Conservation (phyloP, 768 basidiomycete species). For the Kwoniella mangroviensis region DNA sequence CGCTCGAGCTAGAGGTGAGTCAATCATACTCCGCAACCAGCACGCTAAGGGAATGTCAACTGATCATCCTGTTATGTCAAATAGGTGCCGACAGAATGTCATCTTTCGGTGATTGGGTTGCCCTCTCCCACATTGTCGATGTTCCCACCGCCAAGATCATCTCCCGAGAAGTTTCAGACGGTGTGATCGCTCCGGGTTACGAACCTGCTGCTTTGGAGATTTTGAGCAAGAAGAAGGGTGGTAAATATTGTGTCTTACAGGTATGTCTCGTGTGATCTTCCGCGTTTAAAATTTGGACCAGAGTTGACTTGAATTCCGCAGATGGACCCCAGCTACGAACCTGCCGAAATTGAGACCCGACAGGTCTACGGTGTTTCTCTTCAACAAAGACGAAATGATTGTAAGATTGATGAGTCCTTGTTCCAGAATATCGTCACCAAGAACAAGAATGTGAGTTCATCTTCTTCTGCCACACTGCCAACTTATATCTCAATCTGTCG, state of each 20-base stretch:
- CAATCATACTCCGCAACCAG: too few relatives aligned
- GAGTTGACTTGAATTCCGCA: conserved; percentile 52
- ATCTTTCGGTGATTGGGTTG: conserved; percentile 98
- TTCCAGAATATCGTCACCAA: conserved; percentile 88
- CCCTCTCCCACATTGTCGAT: conserved; percentile 89
- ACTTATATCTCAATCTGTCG: not conserved
- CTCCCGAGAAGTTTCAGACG: conserved; percentile 98
- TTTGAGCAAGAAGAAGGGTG: conserved; percentile 92
- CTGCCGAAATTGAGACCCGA: conserved; percentile 81
- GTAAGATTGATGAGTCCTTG: conserved; percentile 76
- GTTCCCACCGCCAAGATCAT: conserved; percentile 94
- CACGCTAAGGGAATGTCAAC: not conserved
- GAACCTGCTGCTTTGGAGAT: conserved; percentile 84
- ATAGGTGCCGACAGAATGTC: conserved; percentile 97
- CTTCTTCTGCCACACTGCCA: not conserved
- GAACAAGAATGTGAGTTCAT: conserved; percentile 73
- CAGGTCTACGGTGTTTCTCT: conserved; percentile 92
- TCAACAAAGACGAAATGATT: conserved; percentile 88
- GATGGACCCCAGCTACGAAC: conserved; percentile 86
- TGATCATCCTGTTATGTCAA: not conserved
- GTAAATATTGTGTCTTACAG: conserved; percentile 97
- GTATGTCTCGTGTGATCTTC: conserved; percentile 59
- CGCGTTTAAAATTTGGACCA: too few relatives aligned
- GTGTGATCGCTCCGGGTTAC: conserved; percentile 95
- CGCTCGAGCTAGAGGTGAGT: conserved; percentile 86